Conservation (phyloP, 768 basidiomycete genomes). For the Stropharia rugosoannulata region DNA sequence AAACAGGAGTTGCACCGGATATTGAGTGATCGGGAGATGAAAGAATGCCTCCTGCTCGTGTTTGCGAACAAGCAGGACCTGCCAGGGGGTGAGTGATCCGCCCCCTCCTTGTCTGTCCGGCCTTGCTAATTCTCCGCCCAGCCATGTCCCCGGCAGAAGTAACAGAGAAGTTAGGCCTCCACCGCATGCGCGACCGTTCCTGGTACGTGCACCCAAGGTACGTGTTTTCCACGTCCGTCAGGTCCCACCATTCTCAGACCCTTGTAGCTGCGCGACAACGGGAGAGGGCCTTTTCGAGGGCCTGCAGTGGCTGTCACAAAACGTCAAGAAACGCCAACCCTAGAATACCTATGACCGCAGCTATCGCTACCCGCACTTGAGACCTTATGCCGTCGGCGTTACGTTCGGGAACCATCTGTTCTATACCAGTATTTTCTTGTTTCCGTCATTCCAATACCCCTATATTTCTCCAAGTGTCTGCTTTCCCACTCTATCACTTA, state of each 20-base stretch:
- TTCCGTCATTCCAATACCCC: slow-evolving; percentile 32
- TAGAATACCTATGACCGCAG: slow-evolving; percentile 27
- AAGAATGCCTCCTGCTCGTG: slow-evolving; percentile 94
- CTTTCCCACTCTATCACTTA: slow-evolving; percentile 19
- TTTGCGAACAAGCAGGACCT: slow-evolving; percentile 99
- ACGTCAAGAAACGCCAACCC: slow-evolving; percentile 90
- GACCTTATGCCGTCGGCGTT: slow-evolving; percentile 7
- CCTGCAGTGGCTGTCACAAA: slow-evolving; percentile 95
- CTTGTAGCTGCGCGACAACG: slow-evolving; percentile 84
- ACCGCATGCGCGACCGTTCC: slow-evolving; percentile 94
- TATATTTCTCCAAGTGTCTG: slow-evolving; percentile 25
- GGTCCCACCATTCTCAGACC: not conserved
- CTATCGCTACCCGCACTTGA: not conserved
- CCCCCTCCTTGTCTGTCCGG: not conserved
- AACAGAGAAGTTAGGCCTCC: slow-evolving; percentile 93
- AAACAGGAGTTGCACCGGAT: slow-evolving; percentile 95
- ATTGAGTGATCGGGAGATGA: slow-evolving; percentile 96
- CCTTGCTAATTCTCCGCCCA: slow-evolving; percentile 25
- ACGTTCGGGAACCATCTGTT: slow-evolving; percentile 11
- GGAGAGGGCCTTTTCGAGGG: slow-evolving; percentile 98
- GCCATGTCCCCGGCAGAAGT: slow-evolving; percentile 99
- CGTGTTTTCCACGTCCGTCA: slow-evolving; percentile 19
- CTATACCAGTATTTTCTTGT: slow-evolving; percentile 15
- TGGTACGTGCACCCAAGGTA: slow-evolving; percentile 99
- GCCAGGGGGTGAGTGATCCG: slow-evolving; percentile 73